Base-by-base conservation (phyloP, 2,329 filamentous ascomycete species). In the Lachnellula arida region DNA sequence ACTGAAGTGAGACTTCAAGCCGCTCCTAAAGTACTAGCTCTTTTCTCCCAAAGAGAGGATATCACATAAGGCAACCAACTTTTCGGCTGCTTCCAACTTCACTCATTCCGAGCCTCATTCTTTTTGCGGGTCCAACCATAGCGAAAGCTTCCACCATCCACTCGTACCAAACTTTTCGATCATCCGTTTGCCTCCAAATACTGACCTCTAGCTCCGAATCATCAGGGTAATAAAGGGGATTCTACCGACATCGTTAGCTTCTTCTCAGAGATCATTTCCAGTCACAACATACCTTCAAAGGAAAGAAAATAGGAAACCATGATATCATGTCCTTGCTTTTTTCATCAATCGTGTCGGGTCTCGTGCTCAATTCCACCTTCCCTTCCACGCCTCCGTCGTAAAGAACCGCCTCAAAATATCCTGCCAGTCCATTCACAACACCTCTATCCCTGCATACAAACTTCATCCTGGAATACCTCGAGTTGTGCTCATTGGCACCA, bases 231-330 rank as follows among this genome's bases (percentile, higher is more conserved):
- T 91, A 88, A 14, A 99, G 78, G 0, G 94, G 93, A 65, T 84
- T 85, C 91, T 96, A 63, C n/a, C 28, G 49, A 40, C 37, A 64
- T 49, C 56, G 46, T 65, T 56, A 68, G 58, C 39, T 43, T 34
- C n/a, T 11, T 32, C 34, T 23, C 9, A 43, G 19, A 43, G 22
- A 25, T 3, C 12, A 56, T 23, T 42, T 8, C 17, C 3, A 32
- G 23, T 35, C 28, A 32, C 28, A 50, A 70, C 81, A 68, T 77
- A 92, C 91, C 84, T 94, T 96, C 14, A 99, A 75, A 0, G 95
- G 94, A 70, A 99, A 99, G 75, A 93, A 97, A 32, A 99, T 97
- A 1, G 94, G 94, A 71, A 99, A 99, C 94, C 94, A 99, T 54
- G 90, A 96, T 61, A 97, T 96, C 95, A 99, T 99, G 66, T 95